phyloP scores from a whole-genome alignment of 2,329 filamentous ascomycete species.

The Penicillium sp. region DNA sequence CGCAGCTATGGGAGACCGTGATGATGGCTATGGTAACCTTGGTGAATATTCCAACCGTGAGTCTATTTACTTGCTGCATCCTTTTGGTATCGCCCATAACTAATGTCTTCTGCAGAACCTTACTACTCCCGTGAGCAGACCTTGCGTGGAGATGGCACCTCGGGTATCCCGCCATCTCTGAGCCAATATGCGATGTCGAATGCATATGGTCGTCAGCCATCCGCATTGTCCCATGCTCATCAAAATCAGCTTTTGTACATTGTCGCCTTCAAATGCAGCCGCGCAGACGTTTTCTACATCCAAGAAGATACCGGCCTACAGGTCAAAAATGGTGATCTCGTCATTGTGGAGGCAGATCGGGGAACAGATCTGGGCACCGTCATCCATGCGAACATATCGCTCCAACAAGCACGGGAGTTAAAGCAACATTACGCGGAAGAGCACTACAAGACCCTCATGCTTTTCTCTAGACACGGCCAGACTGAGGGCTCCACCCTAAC shows the following conservation, averaged over 20 bases:
- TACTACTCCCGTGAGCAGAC: slow-evolving; percentile 44
- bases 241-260: slow-evolving; percentile 60
- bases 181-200: slow-evolving; percentile 41
- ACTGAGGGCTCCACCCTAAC: slow-evolving; percentile 42
- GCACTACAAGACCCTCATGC: slow-evolving; percentile 98
- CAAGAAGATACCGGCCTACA: slow-evolving; percentile 91
- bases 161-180: slow-evolving; percentile 36
- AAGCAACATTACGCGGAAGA: slow-evolving; percentile 92
- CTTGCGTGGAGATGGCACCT: slow-evolving; percentile 35
- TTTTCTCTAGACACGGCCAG: slow-evolving; percentile 80
- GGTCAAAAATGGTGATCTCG: slow-evolving; percentile 85
- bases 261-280: slow-evolving; percentile 92
- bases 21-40: slow-evolving; percentile 38
- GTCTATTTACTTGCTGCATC: slow-evolving; percentile 34
- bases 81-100: slow-evolving; percentile 31
- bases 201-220: slow-evolving; percentile 39
- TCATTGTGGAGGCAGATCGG: slow-evolving; percentile 96
- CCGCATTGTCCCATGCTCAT: slow-evolving; percentile 35
- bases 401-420: slow-evolving; percentile 79
- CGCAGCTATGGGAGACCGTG: slow-evolving; percentile 36
- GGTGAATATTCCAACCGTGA: slow-evolving; percentile 36
- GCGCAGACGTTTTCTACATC: slow-evolving; percentile 95
- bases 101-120: slow-evolving; percentile 41
- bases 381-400: slow-evolving; percentile 80
- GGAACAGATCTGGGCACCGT: slow-evolving; percentile 95